These are phyloP conservation scores for Gentiana macrophylla DNA, from an alignment of 257 asterid species.

Conservation along the genomic window DNA sequence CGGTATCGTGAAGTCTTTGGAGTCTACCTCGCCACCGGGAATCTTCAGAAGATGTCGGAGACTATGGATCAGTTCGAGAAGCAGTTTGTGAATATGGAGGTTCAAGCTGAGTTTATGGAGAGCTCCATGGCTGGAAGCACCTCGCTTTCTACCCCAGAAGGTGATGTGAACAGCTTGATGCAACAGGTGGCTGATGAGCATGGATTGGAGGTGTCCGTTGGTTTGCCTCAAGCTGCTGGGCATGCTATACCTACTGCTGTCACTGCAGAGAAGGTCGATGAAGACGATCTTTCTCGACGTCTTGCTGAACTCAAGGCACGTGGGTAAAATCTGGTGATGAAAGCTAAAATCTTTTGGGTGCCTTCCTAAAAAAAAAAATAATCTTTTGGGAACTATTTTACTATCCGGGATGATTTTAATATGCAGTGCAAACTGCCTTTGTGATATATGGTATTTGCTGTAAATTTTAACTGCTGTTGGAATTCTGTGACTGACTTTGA, in stretches of 20 bases:
- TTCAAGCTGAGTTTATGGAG: conserved; percentile 99
- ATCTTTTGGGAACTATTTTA: not conserved
- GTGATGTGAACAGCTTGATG: conserved; percentile 82
- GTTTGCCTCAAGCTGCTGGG: conserved; percentile 78
- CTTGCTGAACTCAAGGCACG: conserved; percentile 96
- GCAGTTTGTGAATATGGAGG: conserved; percentile 97
- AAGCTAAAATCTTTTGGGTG: too few relatives aligned
- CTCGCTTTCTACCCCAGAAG: conserved; percentile 86
- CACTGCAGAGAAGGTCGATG: conserved; percentile 63
- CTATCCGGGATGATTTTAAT: too few relatives aligned
- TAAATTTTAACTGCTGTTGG: too few relatives aligned
- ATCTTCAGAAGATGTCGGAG: conserved; percentile 95
- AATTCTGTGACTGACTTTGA: too few relatives aligned
- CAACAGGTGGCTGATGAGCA: conserved; percentile 98
- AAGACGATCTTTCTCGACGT: conserved; percentile 84
- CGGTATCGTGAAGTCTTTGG: conserved; percentile 76
- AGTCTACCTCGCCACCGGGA: conserved; percentile 75
- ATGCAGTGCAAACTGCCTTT: too few relatives aligned
- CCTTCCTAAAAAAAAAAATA: not conserved
- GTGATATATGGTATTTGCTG: too few relatives aligned
- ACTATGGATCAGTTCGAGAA: conserved; percentile 91
- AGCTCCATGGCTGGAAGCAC: conserved; percentile 97
- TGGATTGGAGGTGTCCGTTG: conserved; percentile 95
- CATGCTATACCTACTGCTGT: conserved; percentile 51
- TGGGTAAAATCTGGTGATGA: conserved; percentile 32